Conservation (phyloP, 495 filamentous ascomycete genomes). For the Talaromyces liani region DNA sequence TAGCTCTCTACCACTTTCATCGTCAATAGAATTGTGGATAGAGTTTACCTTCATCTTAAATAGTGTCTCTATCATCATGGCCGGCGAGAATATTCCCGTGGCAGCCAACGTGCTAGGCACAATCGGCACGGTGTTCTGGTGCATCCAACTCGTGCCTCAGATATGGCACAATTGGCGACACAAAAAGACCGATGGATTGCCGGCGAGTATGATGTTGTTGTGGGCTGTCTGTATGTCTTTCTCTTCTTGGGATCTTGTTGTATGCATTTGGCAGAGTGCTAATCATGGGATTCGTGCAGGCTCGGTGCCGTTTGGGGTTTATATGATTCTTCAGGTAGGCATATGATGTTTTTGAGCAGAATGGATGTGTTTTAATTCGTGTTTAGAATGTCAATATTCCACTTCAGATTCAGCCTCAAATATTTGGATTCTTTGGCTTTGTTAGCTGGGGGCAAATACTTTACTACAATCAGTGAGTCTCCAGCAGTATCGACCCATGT, state of each 20-base stretch:
- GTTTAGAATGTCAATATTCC: conserved; percentile 65
- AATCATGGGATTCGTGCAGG: conserved; percentile 18
- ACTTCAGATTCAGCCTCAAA: conserved; percentile 66
- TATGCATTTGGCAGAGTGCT: neutral
- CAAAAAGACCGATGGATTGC: conserved; percentile 68
- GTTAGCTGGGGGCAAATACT: conserved; percentile 61
- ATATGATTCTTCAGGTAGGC: conserved; percentile 42
- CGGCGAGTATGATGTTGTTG: conserved; percentile 65
- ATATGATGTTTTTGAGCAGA: neutral
- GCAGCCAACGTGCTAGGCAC: conserved; percentile 47
- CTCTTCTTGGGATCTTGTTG: neutral
- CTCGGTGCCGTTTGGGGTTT: conserved; percentile 46
- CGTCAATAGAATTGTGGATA: neutral
- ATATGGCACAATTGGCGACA: conserved; percentile 66
- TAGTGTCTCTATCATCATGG: conserved; percentile 15
- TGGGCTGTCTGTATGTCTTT: conserved; percentile 56
- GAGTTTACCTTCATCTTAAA: neutral
- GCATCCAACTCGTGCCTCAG: conserved; percentile 46
- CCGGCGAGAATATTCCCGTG: conserved; percentile 29
- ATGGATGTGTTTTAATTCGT: conserved; percentile 9
- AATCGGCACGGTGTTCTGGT: conserved; percentile 49
- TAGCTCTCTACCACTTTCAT: neutral
- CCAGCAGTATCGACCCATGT: neutral
- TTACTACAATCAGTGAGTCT: conserved; percentile 50
- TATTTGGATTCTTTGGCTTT: conserved; percentile 56